Percentiles rank a stretch among this genome's conserved stretches.
Conservation (phyloP, 768 basidiomycete genomes). For the Macrolepiota dolichaula region DNA sequence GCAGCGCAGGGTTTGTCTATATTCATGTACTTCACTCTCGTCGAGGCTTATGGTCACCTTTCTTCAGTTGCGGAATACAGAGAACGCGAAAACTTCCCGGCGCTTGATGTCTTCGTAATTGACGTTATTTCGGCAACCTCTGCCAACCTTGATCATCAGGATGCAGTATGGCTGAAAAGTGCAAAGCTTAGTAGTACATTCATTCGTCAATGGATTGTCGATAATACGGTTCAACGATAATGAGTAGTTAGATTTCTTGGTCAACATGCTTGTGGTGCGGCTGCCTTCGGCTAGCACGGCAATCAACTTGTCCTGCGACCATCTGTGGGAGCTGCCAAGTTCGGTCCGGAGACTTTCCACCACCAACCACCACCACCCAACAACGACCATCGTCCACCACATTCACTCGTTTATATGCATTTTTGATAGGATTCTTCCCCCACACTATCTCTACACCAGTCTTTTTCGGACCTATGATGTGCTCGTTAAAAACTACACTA, state of each 20-base stretch:
- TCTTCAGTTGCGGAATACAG: slow-evolving; percentile 62
- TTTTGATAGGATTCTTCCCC: not conserved
- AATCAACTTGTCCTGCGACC: not conserved
- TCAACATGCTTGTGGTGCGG: not conserved
- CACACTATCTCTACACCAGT: not conserved
- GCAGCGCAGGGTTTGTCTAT: slow-evolving; percentile 62
- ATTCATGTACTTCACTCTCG: not conserved
- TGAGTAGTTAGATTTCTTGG: not conserved
- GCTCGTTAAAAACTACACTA: not conserved
- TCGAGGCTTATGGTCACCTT: not conserved
- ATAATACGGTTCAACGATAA: slow-evolving; percentile 17
- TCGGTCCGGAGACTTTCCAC: not conserved
- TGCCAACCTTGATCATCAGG: slow-evolving; percentile 56
- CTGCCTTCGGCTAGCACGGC: not conserved
- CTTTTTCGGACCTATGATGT: not conserved
- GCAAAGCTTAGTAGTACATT: slow-evolving; percentile 94
- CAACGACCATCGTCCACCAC: not conserved
- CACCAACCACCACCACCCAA: not conserved
- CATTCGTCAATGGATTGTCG: slow-evolving; percentile 84
- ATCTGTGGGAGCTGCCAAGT: not conserved
- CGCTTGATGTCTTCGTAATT: slow-evolving; percentile 72
- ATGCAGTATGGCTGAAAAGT: slow-evolving; percentile 65
- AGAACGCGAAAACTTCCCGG: slow-evolving; percentile 48
- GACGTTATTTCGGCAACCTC: slow-evolving; percentile 81
- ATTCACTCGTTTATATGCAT: slow-evolving; percentile 13